A percentile compares a stretch with the other conserved stretches of the same genome.
phyloP scores from a whole-genome alignment of 2,329 filamentous ascomycete species.

The Davidsoniella eucalypti region DNA sequence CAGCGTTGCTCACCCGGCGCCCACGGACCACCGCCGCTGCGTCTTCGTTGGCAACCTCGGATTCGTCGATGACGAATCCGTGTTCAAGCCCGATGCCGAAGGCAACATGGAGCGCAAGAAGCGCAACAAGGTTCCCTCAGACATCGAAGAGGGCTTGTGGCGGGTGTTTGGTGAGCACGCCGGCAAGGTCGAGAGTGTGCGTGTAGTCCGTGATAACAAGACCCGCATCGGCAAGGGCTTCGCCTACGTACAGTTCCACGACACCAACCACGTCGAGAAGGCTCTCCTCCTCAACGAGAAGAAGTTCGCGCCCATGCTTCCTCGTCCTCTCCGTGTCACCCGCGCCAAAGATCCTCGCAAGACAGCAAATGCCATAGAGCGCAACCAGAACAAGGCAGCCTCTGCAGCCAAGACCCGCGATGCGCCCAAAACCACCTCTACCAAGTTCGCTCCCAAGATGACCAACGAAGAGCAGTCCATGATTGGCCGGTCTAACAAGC shows the following conservation, averaged over 20 bases:
- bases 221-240: slow-evolving; percentile 94
- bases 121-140: slow-evolving; percentile 57
- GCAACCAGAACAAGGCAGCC: slow-evolving; percentile 18
- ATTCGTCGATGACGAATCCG: slow-evolving; percentile 83
- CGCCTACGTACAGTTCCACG: slow-evolving; percentile 90
- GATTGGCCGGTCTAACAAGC: slow-evolving; percentile 55
- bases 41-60: slow-evolving; percentile 93
- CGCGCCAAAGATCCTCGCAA: slow-evolving; percentile 63
- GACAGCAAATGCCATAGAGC: slow-evolving; percentile 35
- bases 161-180: slow-evolving; percentile 54
- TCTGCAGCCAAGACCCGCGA: slow-evolving; percentile 23
- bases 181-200: slow-evolving; percentile 81
- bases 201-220: slow-evolving; percentile 73
- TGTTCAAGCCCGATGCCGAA: slow-evolving; percentile 46
- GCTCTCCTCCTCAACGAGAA: slow-evolving; percentile 78
- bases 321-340: slow-evolving; percentile 67
- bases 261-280: slow-evolving; percentile 77
- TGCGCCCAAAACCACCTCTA: slow-evolving; percentile 23
- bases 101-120: slow-evolving; percentile 55
- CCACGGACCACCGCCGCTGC: slow-evolving; percentile 71
- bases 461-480: slow-evolving; percentile 53
- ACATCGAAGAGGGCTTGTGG: slow-evolving; percentile 90
- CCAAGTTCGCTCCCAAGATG: slow-evolving; percentile 51
- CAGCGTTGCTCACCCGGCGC: slow-evolving; percentile 71
- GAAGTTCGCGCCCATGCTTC: slow-evolving; percentile 88